Percentiles rank a stretch among this genome's conserved stretches.
Evolutionary conservation across 805 yeast genomes (phyloP).

Genomic region (Candida maris): DNA sequence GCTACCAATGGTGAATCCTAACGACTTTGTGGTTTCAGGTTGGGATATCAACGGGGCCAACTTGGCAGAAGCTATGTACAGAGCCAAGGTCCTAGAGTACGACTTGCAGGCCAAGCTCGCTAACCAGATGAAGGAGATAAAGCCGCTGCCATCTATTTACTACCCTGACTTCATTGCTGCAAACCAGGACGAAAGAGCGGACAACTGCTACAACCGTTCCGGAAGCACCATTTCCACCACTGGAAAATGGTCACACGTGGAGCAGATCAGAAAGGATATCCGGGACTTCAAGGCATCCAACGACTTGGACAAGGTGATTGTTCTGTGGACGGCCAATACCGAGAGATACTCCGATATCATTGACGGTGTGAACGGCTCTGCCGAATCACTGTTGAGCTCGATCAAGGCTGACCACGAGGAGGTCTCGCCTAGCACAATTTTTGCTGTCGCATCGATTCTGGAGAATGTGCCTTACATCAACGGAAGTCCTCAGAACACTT

Average conservation of each 20-base stretch:
- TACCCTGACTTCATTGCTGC: conserved; percentile 97
- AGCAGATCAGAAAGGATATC: conserved; percentile 80
- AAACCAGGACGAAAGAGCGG: conserved; percentile 88
- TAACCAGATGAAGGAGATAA: conserved; percentile 54
- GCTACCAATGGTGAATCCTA: conserved; percentile 86
- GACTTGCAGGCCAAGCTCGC: conserved; percentile 76
- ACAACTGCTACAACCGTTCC: conserved; percentile 68
- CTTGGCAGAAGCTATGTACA: conserved; percentile 72
- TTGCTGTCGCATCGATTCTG: conserved; percentile 89
- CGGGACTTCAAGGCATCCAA: conserved; percentile 69
- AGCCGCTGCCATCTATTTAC: conserved; percentile 81
- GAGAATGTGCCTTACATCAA: conserved; percentile 89
- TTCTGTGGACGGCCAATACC: conserved; percentile 96
- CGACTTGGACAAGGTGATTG: conserved; percentile 78
- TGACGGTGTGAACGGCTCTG: conserved; percentile 82
- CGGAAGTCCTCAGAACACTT: conserved; percentile 97
- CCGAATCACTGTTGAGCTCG: conserved; percentile 69
- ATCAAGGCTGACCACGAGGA: conserved; percentile 79
- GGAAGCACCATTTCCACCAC: conserved; percentile 47
- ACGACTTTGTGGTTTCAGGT: conserved; percentile 85
- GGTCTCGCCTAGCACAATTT: conserved; percentile 88
- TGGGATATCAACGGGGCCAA: conserved; percentile 86
- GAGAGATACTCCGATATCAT: conserved; percentile 83
- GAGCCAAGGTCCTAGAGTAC: conserved; percentile 83
- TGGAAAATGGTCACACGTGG: conserved; percentile 87